phyloP scores from a whole-genome alignment of 768 basidiomycete species.

The Xerocomellus amylosporus region DNA sequence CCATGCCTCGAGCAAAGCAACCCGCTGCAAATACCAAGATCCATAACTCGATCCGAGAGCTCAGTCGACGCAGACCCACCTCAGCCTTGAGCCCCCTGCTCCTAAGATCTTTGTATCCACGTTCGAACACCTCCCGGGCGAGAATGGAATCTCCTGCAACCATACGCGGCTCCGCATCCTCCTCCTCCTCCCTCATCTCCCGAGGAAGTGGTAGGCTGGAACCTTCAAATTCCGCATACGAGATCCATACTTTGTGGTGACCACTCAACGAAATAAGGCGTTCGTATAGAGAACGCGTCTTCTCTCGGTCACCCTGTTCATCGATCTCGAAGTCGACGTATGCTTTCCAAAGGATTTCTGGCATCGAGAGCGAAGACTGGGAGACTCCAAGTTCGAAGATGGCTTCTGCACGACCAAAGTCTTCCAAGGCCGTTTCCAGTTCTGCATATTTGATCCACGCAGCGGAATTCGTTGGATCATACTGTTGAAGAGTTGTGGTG shows the following conservation, averaged over 20 bases:
- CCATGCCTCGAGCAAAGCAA: conserved; percentile 91
- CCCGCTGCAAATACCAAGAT: conserved; percentile 54
- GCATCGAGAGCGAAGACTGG: conserved; percentile 88
- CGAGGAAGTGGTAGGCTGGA: conserved; percentile 66
- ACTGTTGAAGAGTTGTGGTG: conserved; percentile 40
- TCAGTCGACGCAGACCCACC: conserved; percentile 43
- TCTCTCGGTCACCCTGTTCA: conserved; percentile 82
- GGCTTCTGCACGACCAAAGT: conserved; percentile 83
- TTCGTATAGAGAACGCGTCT: conserved; percentile 84
- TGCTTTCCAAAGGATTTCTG: conserved; percentile 90
- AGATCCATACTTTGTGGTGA: conserved; percentile 97
- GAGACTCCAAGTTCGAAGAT: conserved; percentile 91
- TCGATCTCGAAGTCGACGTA: conserved; percentile 97
- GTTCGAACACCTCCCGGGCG: conserved; percentile 79
- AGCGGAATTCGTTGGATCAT: conserved; percentile 84
- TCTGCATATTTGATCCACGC: conserved; percentile 98
- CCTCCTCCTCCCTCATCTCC: conserved; percentile 65
- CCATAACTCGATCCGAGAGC: conserved; percentile 1
- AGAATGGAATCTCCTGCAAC: conserved; percentile 65
- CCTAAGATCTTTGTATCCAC: conserved; percentile 87
- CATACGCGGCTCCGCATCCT: conserved; percentile 50
- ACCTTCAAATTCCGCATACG: conserved; percentile 90
- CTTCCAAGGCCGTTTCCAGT: conserved; percentile 82
- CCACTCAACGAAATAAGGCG: conserved; percentile 80
- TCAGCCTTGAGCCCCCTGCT: conserved; percentile 80